Conservation (phyloP, 108 stramenopile genomes). For the Seminavis robusta region DNA sequence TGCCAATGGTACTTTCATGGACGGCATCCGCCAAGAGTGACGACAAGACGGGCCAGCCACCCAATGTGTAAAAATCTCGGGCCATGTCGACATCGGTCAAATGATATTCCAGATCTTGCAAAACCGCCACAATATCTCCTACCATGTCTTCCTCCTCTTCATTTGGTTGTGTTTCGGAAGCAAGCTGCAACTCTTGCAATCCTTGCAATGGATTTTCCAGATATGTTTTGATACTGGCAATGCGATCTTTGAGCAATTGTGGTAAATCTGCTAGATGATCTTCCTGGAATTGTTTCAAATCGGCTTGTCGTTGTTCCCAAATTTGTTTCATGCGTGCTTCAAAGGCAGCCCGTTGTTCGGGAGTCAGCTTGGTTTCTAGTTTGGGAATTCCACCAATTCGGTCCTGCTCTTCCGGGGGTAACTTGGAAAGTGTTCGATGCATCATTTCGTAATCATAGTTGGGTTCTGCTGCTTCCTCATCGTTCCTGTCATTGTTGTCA, state of each 20-base stretch:
- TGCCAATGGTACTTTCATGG: conserved; percentile 28
- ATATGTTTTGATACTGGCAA: conserved; percentile 49
- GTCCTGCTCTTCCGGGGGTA: conserved; percentile 73
- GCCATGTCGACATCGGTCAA: conserved; percentile 93
- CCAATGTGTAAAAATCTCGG: conserved; percentile 91
- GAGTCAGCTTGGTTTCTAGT: conserved; percentile 11
- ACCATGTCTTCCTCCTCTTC: conserved; percentile 26
- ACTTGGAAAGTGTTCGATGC: conserved; percentile 70
- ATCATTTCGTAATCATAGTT: conserved; percentile 77
- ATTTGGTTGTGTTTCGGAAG: neutral
- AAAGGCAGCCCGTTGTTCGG: conserved; percentile 38
- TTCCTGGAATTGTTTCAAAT: conserved; percentile 50
- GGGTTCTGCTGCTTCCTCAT: neutral
- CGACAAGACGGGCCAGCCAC: conserved; percentile 81
- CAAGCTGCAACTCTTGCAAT: conserved; percentile 18
- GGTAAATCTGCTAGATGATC: conserved; percentile 56
- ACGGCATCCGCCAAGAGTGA: conserved; percentile 52
- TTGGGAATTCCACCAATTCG: conserved; percentile 67
- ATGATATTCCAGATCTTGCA: conserved; percentile 85
- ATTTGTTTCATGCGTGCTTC: conserved; percentile 64
- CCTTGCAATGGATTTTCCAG: conserved; percentile 36
- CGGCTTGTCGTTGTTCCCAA: conserved; percentile 80
- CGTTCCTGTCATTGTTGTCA: conserved; percentile 1
- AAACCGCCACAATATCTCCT: conserved; percentile 45
- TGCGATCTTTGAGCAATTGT: conserved; percentile 55